Percentiles rank a stretch among this genome's conserved stretches.
phyloP scores from a whole-genome alignment of 768 basidiomycete species.

The Russula sp. region DNA sequence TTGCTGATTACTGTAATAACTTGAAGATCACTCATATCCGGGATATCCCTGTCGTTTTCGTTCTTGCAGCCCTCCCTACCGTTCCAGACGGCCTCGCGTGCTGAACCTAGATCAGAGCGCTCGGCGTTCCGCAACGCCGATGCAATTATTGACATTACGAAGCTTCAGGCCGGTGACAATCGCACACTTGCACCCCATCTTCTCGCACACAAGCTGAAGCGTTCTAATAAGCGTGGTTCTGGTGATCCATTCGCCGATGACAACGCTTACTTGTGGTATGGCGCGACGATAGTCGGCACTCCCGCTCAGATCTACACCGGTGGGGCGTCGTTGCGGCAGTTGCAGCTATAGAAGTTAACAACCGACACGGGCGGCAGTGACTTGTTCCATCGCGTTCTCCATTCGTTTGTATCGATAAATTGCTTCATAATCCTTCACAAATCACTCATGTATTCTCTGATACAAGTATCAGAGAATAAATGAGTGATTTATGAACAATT shows the following conservation, averaged over 20 bases:
- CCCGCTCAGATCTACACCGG: constrained; percentile 14
- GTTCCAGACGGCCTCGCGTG: neutral
- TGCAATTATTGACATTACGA: neutral
- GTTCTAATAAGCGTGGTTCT: neutral
- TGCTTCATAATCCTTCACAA: too few relatives aligned
- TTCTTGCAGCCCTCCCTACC: neutral
- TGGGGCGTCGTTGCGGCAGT: neutral
- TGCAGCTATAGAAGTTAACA: neutral
- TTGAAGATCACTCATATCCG: neutral
- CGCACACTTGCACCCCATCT: neutral
- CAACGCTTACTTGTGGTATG: constrained; percentile 13
- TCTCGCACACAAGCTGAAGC: neutral
- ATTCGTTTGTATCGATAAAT: too few relatives aligned
- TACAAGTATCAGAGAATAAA: too few relatives aligned
- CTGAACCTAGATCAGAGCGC: constrained; percentile 1
- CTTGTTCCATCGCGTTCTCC: constrained; percentile 31
- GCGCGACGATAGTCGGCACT: constrained; percentile 14
- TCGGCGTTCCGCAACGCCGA: neutral
- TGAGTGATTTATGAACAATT: too few relatives aligned
- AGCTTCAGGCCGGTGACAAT: neutral
- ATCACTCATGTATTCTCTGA: too few relatives aligned
- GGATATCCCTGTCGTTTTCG: neutral
- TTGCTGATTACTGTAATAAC: neutral
- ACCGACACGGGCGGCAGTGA: constrained; percentile 32
- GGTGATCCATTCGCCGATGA: constrained; percentile 6